Conservation (phyloP, 1,284 basidiomycete genomes). For the Heterobasidion occidentale region DNA sequence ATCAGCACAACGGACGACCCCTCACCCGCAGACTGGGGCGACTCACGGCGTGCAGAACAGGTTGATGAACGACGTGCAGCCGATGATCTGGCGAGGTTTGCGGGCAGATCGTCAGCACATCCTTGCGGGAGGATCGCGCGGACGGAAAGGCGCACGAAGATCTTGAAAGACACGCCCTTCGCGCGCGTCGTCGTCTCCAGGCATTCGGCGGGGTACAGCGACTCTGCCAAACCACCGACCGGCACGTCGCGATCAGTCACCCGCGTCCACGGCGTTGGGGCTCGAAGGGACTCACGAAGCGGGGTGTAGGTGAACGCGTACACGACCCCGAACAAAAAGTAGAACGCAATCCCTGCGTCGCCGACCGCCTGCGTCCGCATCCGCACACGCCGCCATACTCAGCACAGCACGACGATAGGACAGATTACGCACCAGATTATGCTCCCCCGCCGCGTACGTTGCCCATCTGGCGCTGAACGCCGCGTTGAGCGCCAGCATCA, state of each 20-base stretch:
- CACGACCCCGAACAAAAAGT: constrained; percentile 13
- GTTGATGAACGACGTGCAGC: constrained; percentile 20
- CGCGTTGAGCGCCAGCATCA: constrained; percentile 20
- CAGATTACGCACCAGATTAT: constrained; percentile 1
- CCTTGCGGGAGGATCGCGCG: background rate
- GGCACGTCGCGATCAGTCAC: no score
- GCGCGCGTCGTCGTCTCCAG: constrained; percentile 28
- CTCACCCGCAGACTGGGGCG: constrained; percentile 18
- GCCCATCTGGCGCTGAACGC: constrained; percentile 20
- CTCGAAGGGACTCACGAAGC: constrained; percentile 6
- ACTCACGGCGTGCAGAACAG: constrained; percentile 19
- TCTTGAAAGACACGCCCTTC: constrained; percentile 28
- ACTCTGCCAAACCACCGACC: no score
- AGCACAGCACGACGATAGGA: background rate
- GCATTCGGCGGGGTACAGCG: constrained; percentile 28
- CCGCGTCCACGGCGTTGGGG: no score
- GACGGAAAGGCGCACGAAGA: constrained; percentile 19
- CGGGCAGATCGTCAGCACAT: background rate
- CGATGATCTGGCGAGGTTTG: constrained; percentile 8
- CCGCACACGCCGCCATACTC: constrained; percentile 8
- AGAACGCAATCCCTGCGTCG: constrained; percentile 17
- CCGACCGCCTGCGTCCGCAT: constrained; percentile 17
- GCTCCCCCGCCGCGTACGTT: constrained; percentile 5
- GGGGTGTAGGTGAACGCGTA: constrained; percentile 10
- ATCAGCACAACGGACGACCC: background rate